Evolutionary conservation across 106 monocot genomes (phyloP), one percentile per base, ranked within the genome.

Genomic region (Acorus gramineus): DNA sequence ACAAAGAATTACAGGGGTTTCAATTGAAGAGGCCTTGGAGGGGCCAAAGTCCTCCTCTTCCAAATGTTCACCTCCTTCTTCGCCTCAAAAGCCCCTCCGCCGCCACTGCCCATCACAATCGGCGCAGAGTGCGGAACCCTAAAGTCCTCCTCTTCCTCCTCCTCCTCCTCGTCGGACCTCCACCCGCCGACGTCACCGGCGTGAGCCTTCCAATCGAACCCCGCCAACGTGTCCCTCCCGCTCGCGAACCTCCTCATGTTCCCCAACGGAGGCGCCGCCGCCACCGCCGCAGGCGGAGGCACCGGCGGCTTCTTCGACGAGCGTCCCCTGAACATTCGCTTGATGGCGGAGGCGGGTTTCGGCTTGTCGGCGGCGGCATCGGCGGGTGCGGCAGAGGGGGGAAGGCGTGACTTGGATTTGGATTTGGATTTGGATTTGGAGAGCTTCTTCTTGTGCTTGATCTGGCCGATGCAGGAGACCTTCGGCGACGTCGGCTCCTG

Each of bases 381-480:
- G 2, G 2, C 50, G 10, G 45, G 4, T 53, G 11, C 14, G 44
- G 46, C 14, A 44, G 44, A 44, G 55, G 28, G 49, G 64, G 7
- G 14, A 9, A 8, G 42, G 4, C 3, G 6, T 4, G 52, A 11
- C 49, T 42, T 49, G 11, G 2, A 52, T 12, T 13, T 6, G 42
- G 28, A 28, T 69, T 2, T 50, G 51, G 7, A 45, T 46, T 4
- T 51, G 50, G 56, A 9, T 50, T 11, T 52, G 3, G 4, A 4
- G 46, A 28, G 8, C 44, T 53, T 68, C 52, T 84, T 88, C 82
- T 81, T 83, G 57, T 59, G 76, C 72, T 89, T 89, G 61, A 93
- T 73, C 62, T 84, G 83, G 3, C 93, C 93, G 11, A 89, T 93
- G 76, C 93, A 93, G 3, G 93, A 86, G 11, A 93, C 85, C 58